Evolutionary conservation across 2,329 filamentous ascomycete genomes (phyloP).

Genomic region (Microcyclospora pomicola): DNA sequence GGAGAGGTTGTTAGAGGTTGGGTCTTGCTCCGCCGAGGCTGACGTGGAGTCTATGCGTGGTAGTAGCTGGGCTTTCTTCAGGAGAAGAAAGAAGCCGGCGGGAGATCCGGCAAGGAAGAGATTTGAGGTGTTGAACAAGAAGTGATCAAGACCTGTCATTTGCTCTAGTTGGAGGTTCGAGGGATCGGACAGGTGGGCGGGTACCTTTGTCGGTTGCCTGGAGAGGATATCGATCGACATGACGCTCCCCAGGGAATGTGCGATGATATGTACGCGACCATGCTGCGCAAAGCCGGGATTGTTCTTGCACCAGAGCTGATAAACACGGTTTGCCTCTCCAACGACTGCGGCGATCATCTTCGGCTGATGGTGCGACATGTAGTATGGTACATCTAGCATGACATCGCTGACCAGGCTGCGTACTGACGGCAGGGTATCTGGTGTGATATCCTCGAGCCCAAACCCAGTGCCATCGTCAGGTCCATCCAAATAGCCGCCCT

Average conservation of each 20-base stretch:
- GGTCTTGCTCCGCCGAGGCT: slow-evolving; percentile 53
- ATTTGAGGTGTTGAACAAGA: slow-evolving; percentile 85
- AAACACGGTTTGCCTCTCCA: slow-evolving; percentile 87
- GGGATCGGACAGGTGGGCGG: slow-evolving; percentile 27
- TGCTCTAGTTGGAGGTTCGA: slow-evolving; percentile 15
- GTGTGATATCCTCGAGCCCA: slow-evolving; percentile 77
- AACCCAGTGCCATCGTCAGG: slow-evolving; percentile 39
- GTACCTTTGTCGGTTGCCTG: slow-evolving; percentile 63
- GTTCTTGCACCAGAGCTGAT: slow-evolving; percentile 84
- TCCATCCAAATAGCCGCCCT: slow-evolving; percentile 47
- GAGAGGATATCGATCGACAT: slow-evolving; percentile 91
- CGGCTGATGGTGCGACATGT: slow-evolving; percentile 87
- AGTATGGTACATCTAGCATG: slow-evolving; percentile 97
- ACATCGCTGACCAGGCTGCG: slow-evolving; percentile 90
- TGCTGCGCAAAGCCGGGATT: slow-evolving; percentile 67
- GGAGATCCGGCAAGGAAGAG: slow-evolving; percentile 85
- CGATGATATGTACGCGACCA: slow-evolving; percentile 82
- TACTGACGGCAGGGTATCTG: slow-evolving; percentile 75
- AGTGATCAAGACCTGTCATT: slow-evolving; percentile 33
- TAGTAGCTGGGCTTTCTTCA: slow-evolving; percentile 58
- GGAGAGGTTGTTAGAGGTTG: slow-evolving; percentile 32
- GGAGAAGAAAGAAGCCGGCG: slow-evolving; percentile 78
- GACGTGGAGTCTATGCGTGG: slow-evolving; percentile 67
- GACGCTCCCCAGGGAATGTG: slow-evolving; percentile 83
- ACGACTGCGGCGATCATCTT: slow-evolving; percentile 89